These are phyloP conservation scores for Obba rivulosa DNA, from an alignment of 768 basidiomycete species.

Conservation along the genomic window DNA sequence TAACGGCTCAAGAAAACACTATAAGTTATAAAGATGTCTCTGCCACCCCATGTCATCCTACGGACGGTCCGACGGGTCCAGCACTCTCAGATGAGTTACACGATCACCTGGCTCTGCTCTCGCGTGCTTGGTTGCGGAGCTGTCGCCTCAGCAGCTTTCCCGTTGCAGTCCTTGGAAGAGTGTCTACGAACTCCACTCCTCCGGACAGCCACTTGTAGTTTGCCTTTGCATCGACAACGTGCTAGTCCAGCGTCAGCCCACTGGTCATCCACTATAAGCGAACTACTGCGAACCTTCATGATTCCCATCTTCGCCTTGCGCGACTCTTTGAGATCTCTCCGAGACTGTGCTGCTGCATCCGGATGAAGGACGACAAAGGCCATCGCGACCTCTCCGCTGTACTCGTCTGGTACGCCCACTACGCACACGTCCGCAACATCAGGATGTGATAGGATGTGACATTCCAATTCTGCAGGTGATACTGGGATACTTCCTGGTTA, in stretches of 20 bases:
- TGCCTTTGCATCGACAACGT: slow-evolving; percentile 21
- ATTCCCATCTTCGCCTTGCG: slow-evolving; percentile 40
- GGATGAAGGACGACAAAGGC: slow-evolving; percentile 55
- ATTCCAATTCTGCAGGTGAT: slow-evolving; percentile 29
- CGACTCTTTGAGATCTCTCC: slow-evolving; percentile 26
- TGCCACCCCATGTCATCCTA: neutral
- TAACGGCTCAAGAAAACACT: neutral
- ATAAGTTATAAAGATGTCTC: neutral
- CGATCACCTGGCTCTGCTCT: no score
- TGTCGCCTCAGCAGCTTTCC: slow-evolving; percentile 22
- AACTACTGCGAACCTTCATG: slow-evolving; percentile 41
- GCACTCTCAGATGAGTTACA: no score
- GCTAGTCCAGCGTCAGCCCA: no score
- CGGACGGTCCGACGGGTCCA: slow-evolving; percentile 1
- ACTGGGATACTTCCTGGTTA: slow-evolving; percentile 14
- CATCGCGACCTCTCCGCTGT: slow-evolving; percentile 67
- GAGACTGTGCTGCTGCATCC: slow-evolving; percentile 30
- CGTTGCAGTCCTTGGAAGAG: slow-evolving; percentile 19
- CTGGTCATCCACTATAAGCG: neutral
- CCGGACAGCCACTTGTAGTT: slow-evolving; percentile 31
- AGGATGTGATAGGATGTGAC: slow-evolving; percentile 27
- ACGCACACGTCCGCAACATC: slow-evolving; percentile 36
- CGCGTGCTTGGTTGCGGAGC: slow-evolving; percentile 15
- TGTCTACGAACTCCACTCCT: slow-evolving; percentile 31
- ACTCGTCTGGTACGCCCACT: slow-evolving; percentile 65